Evolutionary conservation across 371 early-diverging fungal species (phyloP).

Genomic region (Rhizomucor miehei): DNA sequence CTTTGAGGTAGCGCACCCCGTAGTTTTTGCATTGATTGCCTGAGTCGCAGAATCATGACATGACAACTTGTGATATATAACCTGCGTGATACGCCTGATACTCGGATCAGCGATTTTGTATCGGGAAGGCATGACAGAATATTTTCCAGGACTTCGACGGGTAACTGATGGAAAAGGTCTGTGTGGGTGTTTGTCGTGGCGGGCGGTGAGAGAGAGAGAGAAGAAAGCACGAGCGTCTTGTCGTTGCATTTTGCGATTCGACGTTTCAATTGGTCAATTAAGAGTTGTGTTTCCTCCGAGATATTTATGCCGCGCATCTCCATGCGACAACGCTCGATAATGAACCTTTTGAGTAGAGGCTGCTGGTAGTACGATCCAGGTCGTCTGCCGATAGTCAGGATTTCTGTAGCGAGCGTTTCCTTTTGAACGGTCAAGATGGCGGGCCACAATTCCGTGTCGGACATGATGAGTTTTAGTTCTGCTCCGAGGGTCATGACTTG

Average conservation of each 20-base stretch:
- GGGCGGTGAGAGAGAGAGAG: conserved; percentile 1
- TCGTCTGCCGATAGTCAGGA: conserved; percentile 30
- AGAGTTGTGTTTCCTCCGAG: conserved; percentile 12
- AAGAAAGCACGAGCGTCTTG: conserved; percentile 11
- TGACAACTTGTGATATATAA: conserved; percentile 31
- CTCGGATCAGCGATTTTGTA: conserved; percentile 14
- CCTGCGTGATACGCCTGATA: conserved; percentile 18
- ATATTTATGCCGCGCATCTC: conserved; percentile 19
- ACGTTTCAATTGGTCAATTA: conserved; percentile 26
- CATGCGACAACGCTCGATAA: conserved; percentile 14
- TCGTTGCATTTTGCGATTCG: conserved; percentile 26
- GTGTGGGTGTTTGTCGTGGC: neutral
- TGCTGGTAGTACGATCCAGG: conserved; percentile 30
- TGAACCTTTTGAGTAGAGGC: conserved; percentile 18
- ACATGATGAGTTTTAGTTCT: conserved; percentile 28
- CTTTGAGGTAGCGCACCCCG: conserved; percentile 19
- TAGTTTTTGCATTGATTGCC: conserved; percentile 8
- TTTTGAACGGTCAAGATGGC: conserved; percentile 23
- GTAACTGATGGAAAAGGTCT: conserved; percentile 13
- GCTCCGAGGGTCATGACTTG: conserved; percentile 24
- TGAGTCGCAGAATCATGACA: conserved; percentile 18
- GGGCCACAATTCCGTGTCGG: conserved; percentile 34
- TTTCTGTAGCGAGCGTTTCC: conserved; percentile 14
- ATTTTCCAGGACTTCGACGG: conserved; percentile 28
- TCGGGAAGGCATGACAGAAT: conserved; percentile 22